Percentiles rank a stretch among this genome's conserved stretches.
Conservation (phyloP, 768 basidiomycete genomes). For the Daedaleopsis sinensis region DNA sequence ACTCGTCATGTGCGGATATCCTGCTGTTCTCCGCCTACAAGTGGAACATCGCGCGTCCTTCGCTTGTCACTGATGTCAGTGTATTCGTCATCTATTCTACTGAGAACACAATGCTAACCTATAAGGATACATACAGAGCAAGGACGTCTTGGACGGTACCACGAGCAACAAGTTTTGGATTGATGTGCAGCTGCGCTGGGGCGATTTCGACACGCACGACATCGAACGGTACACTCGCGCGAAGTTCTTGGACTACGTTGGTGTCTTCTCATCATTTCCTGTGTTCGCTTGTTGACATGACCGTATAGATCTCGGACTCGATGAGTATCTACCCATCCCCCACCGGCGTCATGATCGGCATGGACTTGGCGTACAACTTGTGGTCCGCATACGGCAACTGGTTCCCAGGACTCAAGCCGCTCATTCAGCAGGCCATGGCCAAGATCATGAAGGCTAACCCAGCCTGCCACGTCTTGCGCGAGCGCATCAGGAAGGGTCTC, state of each 20-base stretch:
- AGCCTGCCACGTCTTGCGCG: slow-evolving; percentile 94
- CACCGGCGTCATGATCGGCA: slow-evolving; percentile 97
- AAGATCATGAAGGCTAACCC: slow-evolving; percentile 99
- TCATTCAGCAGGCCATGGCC: slow-evolving; percentile 98
- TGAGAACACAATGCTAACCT: too few relatives aligned
- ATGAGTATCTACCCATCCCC: slow-evolving; percentile 99
- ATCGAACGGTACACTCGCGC: slow-evolving; percentile 98
- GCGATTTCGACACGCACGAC: slow-evolving; percentile 98
- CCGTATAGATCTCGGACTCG: slow-evolving; percentile 79
- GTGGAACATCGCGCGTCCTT: slow-evolving; percentile 98
- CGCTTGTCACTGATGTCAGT: slow-evolving; percentile 89
- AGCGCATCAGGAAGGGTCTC: slow-evolving; percentile 98
- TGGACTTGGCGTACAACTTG: slow-evolving; percentile 97
- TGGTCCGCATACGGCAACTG: slow-evolving; percentile 99
- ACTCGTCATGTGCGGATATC: slow-evolving; percentile 99
- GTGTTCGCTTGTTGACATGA: slow-evolving; percentile 4
- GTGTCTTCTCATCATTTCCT: slow-evolving; percentile 29
- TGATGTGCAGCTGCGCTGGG: slow-evolving; percentile 94
- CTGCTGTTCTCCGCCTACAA: slow-evolving; percentile 95
- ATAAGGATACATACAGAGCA: slow-evolving; percentile 51
- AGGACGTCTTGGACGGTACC: slow-evolving; percentile 96
- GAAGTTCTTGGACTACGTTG: slow-evolving; percentile 96
- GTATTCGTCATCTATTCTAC: too few relatives aligned
- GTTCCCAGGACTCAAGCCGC: slow-evolving; percentile 98
- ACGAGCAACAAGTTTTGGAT: slow-evolving; percentile 99